Evolutionary conservation across 2,329 filamentous ascomycete genomes (phyloP), one percentile per base, ranked within the genome.

Genomic region (Aureobasidium sp.): DNA sequence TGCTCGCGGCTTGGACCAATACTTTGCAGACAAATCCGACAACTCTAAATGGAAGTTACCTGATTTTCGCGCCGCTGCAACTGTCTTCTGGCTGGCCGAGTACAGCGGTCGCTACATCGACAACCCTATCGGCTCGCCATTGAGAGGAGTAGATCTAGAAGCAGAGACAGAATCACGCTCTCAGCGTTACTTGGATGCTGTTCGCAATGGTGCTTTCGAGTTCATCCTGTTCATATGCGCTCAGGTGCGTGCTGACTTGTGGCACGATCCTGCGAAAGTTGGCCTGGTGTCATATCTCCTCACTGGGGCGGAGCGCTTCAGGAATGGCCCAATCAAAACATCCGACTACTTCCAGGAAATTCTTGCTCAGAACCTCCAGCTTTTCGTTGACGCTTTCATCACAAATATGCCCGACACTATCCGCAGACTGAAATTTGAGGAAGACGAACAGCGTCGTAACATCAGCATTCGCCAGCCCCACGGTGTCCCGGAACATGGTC

Each of bases 371-470:
- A 89, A 92, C 69, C 76, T 97, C 9, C 93, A 97, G 71, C 82
- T 83, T 0, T 96, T 97, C 70, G 85, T 93, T 8, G 93, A 97
- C 70, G 88, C 89, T 5, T 95, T 96, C 71, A 95, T 99, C 67
- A 90, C 91, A 0, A 96, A 99, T 69, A 88, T 97, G 78, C 94
- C 94, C 0, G 92, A 97, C 75, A 88, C 94, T 3, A 81, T 99
- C 48, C 86, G 93, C 59, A 90, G 86, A 72, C 79, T 97, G 34
- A 90, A 93, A 65, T 83, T 86, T 1, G 91, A 96, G 63, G 93
- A 97, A 74, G 93, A 97, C 69, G 89, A 94, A 66, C 91, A 95
- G 72, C 82, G 90, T 66, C 77, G 76, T 65, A 76, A 74, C 53
- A 69, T 77, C 44, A 76, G 76, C 49, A 74, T 76, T 29, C 75